Evolutionary conservation across 805 yeast species (phyloP), one percentile per base, ranked within the genome.

Genomic region (Teunomyces aglyptinius): DNA sequence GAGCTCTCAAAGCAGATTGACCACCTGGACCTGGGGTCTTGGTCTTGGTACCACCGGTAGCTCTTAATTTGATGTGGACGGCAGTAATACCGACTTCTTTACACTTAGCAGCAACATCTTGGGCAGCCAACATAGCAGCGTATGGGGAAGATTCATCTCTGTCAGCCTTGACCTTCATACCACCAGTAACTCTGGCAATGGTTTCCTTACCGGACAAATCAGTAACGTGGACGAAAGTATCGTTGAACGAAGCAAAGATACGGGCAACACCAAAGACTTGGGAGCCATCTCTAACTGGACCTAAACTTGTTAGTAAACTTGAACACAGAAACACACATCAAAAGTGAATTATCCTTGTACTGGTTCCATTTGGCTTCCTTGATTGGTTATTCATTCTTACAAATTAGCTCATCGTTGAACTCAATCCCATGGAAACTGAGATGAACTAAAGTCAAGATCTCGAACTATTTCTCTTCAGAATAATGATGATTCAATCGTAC

Each of bases 21-120:
- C 97, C 96, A 89, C 97, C 96, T 83, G 97, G 96, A 85, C 97
- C 96, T 81, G 99, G 99, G 76, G 99, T 92, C 87, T 95, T 94
- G 78, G 98, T 87, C 77, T 89, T 89, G 66, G 99, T 94, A 85
- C 99, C 99, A 85, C 99, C 99, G 65, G 97, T 92, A 74, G 97
- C 99, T 89, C 99, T 91, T 78, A 94, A 85, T 85, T 94, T 94
- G 76, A 94, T 82, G 85, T 94, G 99, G 71, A 94, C 96, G 61
- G 99, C 99, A 67, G 96, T 94, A 75, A 94, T 92, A 76, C 99
- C 99, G 62, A 94, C 97, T 83, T 94, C 99, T 85, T 91, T 92
- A 85, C 97, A 91, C 78, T 86, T 90, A 64, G 76, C 92, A 70
- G 99, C 99, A 70, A 87, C 99, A 73, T 95, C 99, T 83, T 94